phyloP scores from a whole-genome alignment of 2,329 filamentous ascomycete genomes.

The Drechslera avenae region DNA sequence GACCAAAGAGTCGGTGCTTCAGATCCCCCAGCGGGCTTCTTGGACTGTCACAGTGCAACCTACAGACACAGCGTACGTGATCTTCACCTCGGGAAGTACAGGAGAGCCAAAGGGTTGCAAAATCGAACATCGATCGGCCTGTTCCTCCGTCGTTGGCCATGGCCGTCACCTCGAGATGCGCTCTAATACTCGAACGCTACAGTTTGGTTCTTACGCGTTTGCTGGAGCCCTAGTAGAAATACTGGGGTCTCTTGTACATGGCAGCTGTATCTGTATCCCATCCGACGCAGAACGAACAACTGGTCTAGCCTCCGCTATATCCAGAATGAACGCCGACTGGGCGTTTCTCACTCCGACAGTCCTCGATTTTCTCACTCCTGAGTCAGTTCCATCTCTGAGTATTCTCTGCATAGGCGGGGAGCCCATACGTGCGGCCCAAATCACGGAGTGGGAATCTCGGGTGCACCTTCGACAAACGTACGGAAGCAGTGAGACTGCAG shows the following conservation, averaged over 20 bases:
- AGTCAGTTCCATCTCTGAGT: neutral
- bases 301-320: slow-evolving; percentile 54
- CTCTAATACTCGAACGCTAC: no score
- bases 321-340: neutral
- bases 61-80: slow-evolving; percentile 56
- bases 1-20: no score
- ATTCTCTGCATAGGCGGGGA: neutral
- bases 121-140: slow-evolving; percentile 56
- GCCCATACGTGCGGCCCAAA: neutral
- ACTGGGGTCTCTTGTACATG: no score
- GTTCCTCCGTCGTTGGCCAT: neutral
- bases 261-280: no score
- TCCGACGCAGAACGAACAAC: no score
- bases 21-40: no score
- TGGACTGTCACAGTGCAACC: no score
- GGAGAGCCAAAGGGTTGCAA: slow-evolving; percentile 62
- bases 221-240: no score
- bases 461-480: neutral
- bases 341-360: slow-evolving; percentile 22
- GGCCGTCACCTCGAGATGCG: no score
- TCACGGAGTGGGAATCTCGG: neutral
- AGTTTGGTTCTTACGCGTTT: no score
- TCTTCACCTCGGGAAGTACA: slow-evolving; percentile 57
- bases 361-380: neutral
- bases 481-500: neutral